Evolutionary conservation across 192 early-diverging fungal genomes (phyloP).

Genomic region (Coemansia erecta): DNA sequence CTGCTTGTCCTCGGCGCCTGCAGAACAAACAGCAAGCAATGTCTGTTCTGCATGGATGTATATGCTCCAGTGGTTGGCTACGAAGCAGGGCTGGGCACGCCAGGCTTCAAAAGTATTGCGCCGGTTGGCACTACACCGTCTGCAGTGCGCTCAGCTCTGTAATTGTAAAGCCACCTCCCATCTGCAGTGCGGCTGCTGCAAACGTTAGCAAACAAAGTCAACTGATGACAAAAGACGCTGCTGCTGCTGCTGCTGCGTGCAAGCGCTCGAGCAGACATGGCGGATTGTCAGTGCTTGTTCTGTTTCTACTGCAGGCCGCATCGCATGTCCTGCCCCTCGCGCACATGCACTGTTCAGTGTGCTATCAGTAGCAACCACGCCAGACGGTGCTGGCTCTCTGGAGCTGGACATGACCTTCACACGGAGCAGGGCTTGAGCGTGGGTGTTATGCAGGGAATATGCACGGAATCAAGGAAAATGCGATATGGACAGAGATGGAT

Average conservation of each 20-base stretch:
- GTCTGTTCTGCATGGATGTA: slow-evolving; percentile 8
- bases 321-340: neutral
- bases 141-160: neutral
- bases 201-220: slow-evolving; percentile 5
- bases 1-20: neutral
- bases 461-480: slow-evolving; percentile 5
- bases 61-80: slow-evolving; percentile 7
- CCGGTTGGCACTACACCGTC: slow-evolving; percentile 11
- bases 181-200: slow-evolving; percentile 5
- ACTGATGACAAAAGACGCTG: neutral
- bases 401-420: neutral
- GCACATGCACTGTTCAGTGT: neutral
- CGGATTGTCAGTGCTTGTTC: neutral
- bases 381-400: neutral
- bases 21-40: slow-evolving; percentile 8
- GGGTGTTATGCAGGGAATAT: slow-evolving; percentile 1
- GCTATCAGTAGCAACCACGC: slow-evolving; percentile 4
- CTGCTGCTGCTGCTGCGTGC: neutral
- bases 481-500: neutral
- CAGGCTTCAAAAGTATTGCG: slow-evolving; percentile 1
- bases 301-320: neutral
- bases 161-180: slow-evolving; percentile 5
- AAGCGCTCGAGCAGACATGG: neutral
- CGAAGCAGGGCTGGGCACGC: neutral
- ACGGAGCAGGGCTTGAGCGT: slow-evolving; percentile 5